These are phyloP conservation scores for Mycosphaerella sp. DNA, from an alignment of 2,329 filamentous ascomycete species.

Conservation along the genomic window DNA sequence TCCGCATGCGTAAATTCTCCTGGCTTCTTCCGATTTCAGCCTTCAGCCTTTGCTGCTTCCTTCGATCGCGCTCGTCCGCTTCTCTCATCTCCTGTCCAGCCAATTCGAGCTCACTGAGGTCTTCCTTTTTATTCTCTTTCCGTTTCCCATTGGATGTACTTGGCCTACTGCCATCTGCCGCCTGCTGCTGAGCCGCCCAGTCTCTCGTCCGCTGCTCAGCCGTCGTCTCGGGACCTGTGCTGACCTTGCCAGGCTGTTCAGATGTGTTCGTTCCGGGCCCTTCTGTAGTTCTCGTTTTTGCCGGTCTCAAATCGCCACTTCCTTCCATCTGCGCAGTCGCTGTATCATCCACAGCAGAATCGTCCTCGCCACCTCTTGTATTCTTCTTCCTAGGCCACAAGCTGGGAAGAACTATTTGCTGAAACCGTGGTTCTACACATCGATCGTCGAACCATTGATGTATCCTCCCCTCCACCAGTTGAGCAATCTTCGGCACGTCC, in stretches of 20 bases:
- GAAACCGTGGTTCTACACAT: conserved; percentile 77
- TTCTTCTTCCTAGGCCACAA: conserved; percentile 82
- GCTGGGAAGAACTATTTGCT: conserved; percentile 76
- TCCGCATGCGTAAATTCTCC: conserved; percentile 11
- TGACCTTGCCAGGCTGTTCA: conserved; percentile 5
- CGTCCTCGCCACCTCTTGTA: conserved; percentile 63
- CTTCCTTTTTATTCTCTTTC: conserved; percentile 24
- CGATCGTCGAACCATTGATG: conserved; percentile 86
- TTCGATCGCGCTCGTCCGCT: conserved; percentile 28
- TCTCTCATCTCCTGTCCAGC: conserved; percentile 34
- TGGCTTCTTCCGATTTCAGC: conserved; percentile 7
- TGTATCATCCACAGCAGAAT: conserved; percentile 43
- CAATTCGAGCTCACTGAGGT: conserved; percentile 30
- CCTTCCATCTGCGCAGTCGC: conserved; percentile 15
- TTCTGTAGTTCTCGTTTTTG: conserved; percentile 12
- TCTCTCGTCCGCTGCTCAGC: conserved; percentile 34
- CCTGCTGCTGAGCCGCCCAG: conserved; percentile 30
- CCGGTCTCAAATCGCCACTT: conserved; percentile 13
- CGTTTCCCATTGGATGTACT: conserved; percentile 9
- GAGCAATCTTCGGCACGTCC: conserved; percentile 82
- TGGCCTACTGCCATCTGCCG: conserved; percentile 6
- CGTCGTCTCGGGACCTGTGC: conserved; percentile 23
- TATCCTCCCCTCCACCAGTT: conserved; percentile 70
- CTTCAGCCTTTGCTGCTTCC: conserved; percentile 20
- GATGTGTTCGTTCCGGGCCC: conserved; percentile 4